A percentile compares a stretch with the other conserved stretches of the same genome.
Conservation (phyloP, 2,329 filamentous ascomycete species). For the Talaromyces albobiverticillius region DNA sequence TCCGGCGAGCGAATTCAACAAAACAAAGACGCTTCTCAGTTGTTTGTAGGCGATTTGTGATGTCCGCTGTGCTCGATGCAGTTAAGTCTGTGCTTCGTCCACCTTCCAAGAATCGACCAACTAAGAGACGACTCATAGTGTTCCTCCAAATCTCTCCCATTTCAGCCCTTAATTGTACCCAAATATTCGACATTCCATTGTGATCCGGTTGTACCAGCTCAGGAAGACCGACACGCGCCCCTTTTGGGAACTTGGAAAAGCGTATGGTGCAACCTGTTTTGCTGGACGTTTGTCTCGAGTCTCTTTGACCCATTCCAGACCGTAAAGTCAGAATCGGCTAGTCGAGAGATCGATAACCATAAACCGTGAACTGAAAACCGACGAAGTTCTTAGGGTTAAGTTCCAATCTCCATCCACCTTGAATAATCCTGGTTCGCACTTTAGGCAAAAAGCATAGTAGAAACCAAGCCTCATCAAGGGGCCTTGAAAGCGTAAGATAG, state of each 20-base stretch:
- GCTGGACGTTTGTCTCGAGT: slow-evolving; percentile 38
- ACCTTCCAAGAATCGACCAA: slow-evolving; percentile 47
- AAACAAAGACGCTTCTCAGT: slow-evolving; percentile 28
- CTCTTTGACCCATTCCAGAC: slow-evolving; percentile 32
- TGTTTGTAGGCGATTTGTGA: slow-evolving; percentile 44
- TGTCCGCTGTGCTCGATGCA: slow-evolving; percentile 35
- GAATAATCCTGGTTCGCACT: slow-evolving; percentile 37
- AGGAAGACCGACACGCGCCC: slow-evolving; percentile 54
- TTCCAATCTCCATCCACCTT: slow-evolving; percentile 72
- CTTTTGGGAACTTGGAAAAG: slow-evolving; percentile 35
- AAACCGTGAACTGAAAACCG: slow-evolving; percentile 73
- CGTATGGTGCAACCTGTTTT: slow-evolving; percentile 43
- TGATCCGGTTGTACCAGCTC: slow-evolving; percentile 59
- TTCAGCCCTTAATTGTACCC: slow-evolving; percentile 28
- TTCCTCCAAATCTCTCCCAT: slow-evolving; percentile 51
- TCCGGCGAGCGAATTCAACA: slow-evolving; percentile 56
- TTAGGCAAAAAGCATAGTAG: slow-evolving; percentile 21
- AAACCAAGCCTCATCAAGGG: slow-evolving; percentile 40
- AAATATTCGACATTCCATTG: slow-evolving; percentile 54
- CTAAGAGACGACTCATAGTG: slow-evolving; percentile 47
- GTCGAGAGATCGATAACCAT: slow-evolving; percentile 67
- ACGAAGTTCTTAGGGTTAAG: slow-evolving; percentile 89
- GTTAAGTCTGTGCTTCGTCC: slow-evolving; percentile 13
- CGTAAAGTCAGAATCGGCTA: slow-evolving; percentile 50
- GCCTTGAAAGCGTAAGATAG: slow-evolving; percentile 57